Percentiles rank a stretch among this genome's conserved stretches.
phyloP scores from a whole-genome alignment of 2,329 filamentous ascomycete species.

The Verruconis gallopava region DNA sequence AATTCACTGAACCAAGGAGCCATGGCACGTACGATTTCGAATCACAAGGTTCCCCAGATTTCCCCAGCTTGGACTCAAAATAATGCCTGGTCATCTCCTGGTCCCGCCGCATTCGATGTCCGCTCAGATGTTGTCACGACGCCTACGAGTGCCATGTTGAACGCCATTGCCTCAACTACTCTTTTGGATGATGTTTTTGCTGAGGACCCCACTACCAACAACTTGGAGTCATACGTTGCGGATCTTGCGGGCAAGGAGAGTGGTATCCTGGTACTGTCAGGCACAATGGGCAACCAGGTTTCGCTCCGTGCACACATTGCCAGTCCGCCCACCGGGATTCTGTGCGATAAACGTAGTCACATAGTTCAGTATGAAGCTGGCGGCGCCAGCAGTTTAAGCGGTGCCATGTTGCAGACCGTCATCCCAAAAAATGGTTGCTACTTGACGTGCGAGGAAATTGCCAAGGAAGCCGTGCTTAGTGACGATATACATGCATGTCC shows the following conservation, averaged over 20 bases:
- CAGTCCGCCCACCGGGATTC: slow-evolving; percentile 66
- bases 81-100: slow-evolving; percentile 10
- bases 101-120: slow-evolving; percentile 11
- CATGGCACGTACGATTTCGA: neutral
- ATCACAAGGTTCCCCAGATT: slow-evolving; percentile 1
- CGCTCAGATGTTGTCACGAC: slow-evolving; percentile 54
- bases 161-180: slow-evolving; percentile 59
- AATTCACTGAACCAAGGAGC: too few species aligned
- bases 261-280: slow-evolving; percentile 70
- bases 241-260: slow-evolving; percentile 61
- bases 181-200: slow-evolving; percentile 74
- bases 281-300: slow-evolving; percentile 91
- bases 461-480: slow-evolving; percentile 49
- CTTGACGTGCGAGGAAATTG: slow-evolving; percentile 64
- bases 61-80: neutral
- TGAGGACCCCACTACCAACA: slow-evolving; percentile 66
- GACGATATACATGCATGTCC: slow-evolving; percentile 68
- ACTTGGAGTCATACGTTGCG: slow-evolving; percentile 63
- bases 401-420: slow-evolving; percentile 56
- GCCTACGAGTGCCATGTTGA: slow-evolving; percentile 69
- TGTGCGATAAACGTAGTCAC: slow-evolving; percentile 69
- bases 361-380: slow-evolving; percentile 58
- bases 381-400: slow-evolving; percentile 57
- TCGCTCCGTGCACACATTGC: slow-evolving; percentile 64
- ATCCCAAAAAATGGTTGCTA: slow-evolving; percentile 58